A percentile compares a stretch with the other conserved stretches of the same genome.
Conservation (phyloP, 306 rosid species). For the Benincasa hispida region DNA sequence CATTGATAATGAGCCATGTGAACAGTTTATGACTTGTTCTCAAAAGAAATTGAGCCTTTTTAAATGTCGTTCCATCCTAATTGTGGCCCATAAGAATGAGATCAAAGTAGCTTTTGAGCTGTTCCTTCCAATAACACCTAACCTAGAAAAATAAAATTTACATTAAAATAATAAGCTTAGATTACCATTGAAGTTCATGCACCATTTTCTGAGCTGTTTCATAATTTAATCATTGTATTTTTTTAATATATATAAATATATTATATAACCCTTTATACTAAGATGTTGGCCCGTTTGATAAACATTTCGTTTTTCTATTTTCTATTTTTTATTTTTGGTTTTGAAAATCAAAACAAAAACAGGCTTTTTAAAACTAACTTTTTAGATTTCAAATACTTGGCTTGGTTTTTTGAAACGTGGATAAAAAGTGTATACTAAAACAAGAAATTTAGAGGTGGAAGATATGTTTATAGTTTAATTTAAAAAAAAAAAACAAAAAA, state of each 20-base stretch:
- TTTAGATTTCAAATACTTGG: too few species aligned
- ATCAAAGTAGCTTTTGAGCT: conserved; percentile 25
- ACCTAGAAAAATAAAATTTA: background rate
- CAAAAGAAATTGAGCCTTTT: background rate
- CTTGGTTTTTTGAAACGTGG: too few species aligned
- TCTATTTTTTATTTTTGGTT: too few species aligned
- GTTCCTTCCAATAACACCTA: conserved; percentile 19
- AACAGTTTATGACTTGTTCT: background rate
- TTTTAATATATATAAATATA: background rate
- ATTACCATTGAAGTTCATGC: background rate
- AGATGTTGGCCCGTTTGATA: too few species aligned
- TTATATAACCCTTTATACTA: background rate
- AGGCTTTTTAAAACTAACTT: too few species aligned
- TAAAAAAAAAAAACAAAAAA: too few species aligned
- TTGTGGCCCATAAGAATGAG: background rate
- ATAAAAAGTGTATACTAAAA: too few species aligned
- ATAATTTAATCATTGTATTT: background rate
- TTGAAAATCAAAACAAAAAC: too few species aligned
- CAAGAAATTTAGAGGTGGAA: too few species aligned
- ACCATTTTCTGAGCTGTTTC: background rate
- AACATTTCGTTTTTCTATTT: too few species aligned
- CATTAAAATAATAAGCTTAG: background rate
- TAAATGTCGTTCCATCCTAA: background rate
- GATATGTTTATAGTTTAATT: too few species aligned
- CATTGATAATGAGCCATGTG: conserved; percentile 5